Percentiles rank a stretch among this genome's conserved stretches.
Evolutionary conservation across 176 grass and related monocot genomes (phyloP).

Genomic region (Tuctoria greenei): DNA sequence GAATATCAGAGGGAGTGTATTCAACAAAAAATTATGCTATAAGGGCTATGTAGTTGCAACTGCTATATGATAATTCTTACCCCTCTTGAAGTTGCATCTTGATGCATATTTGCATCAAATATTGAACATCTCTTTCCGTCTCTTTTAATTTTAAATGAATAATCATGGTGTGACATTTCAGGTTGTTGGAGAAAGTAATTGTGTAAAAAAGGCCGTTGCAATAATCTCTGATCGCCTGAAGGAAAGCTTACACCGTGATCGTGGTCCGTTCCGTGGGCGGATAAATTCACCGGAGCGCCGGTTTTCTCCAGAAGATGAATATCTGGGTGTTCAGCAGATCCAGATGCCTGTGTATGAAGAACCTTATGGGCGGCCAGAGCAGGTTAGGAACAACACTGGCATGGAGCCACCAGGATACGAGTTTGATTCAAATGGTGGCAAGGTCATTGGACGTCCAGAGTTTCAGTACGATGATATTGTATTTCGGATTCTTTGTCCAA

Average conservation of each 20-base stretch:
- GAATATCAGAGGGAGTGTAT: neutral
- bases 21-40: neutral
- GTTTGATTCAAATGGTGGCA: constrained; percentile 76
- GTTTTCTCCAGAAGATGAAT: constrained; percentile 65
- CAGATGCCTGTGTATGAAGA: constrained; percentile 57
- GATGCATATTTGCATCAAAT: neutral
- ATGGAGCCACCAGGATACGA: constrained; percentile 67
- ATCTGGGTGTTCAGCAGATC: constrained; percentile 41
- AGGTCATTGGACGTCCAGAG: constrained; percentile 54
- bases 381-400: constrained; percentile 56
- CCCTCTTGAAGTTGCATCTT: neutral
- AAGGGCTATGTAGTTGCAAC: neutral
- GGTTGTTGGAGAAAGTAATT: constrained; percentile 85
- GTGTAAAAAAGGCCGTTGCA: constrained; percentile 81
- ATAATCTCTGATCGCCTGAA: constrained; percentile 84
- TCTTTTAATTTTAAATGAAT: constrained; percentile 4
- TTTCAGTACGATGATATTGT: constrained; percentile 62
- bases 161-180: constrained; percentile 35
- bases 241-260: constrained; percentile 93
- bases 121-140: constrained; percentile 1
- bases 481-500: constrained; percentile 96
- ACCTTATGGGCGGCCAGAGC: constrained; percentile 46
- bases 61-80: constrained; percentile 15
- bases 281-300: constrained; percentile 69
- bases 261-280: constrained; percentile 71